phyloP scores from a whole-genome alignment of 2,329 filamentous ascomycete genomes.

The Paraphoma sp. region DNA sequence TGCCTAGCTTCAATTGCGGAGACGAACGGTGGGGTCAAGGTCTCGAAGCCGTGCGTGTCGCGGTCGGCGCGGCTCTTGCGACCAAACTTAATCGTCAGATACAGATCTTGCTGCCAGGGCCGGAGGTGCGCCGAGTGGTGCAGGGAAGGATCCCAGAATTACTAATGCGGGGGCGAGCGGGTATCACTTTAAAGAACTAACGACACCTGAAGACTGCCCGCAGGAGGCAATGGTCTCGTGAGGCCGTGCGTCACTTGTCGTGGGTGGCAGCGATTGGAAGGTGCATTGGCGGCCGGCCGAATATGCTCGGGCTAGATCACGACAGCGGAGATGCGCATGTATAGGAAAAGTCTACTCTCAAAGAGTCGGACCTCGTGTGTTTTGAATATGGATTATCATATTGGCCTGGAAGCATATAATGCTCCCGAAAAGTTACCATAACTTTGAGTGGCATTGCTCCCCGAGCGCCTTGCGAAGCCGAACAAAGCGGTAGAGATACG shows the following conservation, averaged over 20 bases:
- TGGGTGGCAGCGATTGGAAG: neutral
- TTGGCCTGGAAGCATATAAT: too few relatives aligned
- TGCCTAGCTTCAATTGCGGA: conserved; percentile 23
- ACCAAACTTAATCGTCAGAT: neutral
- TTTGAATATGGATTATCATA: too few relatives aligned
- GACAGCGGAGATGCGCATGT: neutral
- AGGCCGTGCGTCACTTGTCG: conserved; percentile 12
- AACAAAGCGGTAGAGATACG: neutral
- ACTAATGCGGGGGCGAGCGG: neutral
- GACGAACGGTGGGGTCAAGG: conserved; percentile 20
- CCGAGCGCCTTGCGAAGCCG: neutral
- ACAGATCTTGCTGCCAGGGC: neutral
- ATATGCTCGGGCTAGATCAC: neutral
- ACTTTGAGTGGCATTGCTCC: neutral
- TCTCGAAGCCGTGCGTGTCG: conserved; percentile 18
- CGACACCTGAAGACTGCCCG: neutral
- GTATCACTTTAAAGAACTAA: neutral
- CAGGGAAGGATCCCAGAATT: neutral
- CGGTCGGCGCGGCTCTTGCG: conserved; percentile 23
- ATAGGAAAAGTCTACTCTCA: too few relatives aligned
- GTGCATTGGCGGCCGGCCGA: neutral
- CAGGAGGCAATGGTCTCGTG: conserved; percentile 3
- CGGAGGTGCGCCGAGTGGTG: neutral
- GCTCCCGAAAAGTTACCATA: too few relatives aligned
- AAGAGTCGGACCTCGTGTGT: too few relatives aligned